Conservation (phyloP, 164 flowering plant species). For the Umbilicus rupestris region DNA sequence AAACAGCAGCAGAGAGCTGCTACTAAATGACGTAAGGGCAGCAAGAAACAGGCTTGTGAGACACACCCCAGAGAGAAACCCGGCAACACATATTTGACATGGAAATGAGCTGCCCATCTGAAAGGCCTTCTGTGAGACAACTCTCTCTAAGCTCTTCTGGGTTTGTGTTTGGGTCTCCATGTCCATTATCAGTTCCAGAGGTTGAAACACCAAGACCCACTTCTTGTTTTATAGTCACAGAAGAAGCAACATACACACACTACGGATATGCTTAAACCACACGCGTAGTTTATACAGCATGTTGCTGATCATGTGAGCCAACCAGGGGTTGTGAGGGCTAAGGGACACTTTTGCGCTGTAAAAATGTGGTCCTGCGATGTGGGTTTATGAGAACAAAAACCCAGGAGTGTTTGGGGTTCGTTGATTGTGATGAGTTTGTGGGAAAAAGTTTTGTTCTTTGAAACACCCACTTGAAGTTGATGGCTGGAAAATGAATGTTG, state of each 20-base stretch:
- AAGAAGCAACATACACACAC: not conserved
- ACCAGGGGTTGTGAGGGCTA: not conserved
- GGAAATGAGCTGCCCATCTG: slow-evolving; percentile 78
- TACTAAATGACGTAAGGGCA: slow-evolving; percentile 44
- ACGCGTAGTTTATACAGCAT: slow-evolving; percentile 1
- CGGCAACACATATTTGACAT: slow-evolving; percentile 78
- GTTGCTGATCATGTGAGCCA: not conserved
- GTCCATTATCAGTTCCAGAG: not conserved
- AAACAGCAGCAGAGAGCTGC: slow-evolving; percentile 19
- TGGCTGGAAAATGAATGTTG: not conserved
- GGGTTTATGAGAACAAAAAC: not conserved
- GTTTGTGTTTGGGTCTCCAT: slow-evolving; percentile 27
- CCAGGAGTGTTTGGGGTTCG: not conserved
- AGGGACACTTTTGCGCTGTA: slow-evolving; percentile 4
- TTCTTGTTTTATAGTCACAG: not conserved
- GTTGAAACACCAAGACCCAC: not conserved
- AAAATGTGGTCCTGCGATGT: slow-evolving; percentile 7
- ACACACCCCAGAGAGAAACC: slow-evolving; percentile 80
- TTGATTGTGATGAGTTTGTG: not conserved
- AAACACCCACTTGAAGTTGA: not conserved
- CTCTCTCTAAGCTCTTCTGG: slow-evolving; percentile 61
- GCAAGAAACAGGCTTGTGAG: slow-evolving; percentile 61
- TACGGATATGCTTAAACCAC: slow-evolving; percentile 7
- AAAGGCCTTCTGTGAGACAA: slow-evolving; percentile 69
- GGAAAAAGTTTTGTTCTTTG: not conserved